Conservation (phyloP, 2,329 filamentous ascomycete genomes). For the Penicillium sp. region DNA sequence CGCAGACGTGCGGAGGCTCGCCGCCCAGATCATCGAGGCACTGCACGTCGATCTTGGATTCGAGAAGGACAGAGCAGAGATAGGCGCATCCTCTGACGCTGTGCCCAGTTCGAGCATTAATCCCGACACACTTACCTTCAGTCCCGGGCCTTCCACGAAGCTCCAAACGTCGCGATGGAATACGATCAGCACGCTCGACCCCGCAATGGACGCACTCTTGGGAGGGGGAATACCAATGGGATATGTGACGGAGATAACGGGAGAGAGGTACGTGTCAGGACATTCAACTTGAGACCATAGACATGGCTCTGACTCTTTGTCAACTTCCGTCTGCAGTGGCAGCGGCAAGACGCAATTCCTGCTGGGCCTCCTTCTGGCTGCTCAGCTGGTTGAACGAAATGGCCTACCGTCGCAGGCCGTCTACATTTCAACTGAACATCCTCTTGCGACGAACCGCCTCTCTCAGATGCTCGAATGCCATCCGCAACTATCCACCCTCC, state of each 20-base stretch:
- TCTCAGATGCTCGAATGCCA: slow-evolving; percentile 74
- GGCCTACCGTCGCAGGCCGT: slow-evolving; percentile 75
- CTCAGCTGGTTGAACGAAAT: slow-evolving; percentile 74
- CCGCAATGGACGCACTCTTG: slow-evolving; percentile 68
- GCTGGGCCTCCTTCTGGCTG: slow-evolving; percentile 77
- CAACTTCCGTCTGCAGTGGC: slow-evolving; percentile 56
- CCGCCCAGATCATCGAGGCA: slow-evolving; percentile 65
- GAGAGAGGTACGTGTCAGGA: slow-evolving; percentile 67
- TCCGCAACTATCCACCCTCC: slow-evolving; percentile 57
- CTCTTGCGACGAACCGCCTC: slow-evolving; percentile 79
- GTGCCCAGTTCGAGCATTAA: slow-evolving; percentile 28
- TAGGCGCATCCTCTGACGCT: slow-evolving; percentile 8
- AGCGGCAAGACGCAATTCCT: slow-evolving; percentile 95
- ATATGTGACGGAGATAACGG: slow-evolving; percentile 84
- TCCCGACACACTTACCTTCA: slow-evolving; percentile 18
- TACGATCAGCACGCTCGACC: slow-evolving; percentile 79
- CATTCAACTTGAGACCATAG: slow-evolving; percentile 10
- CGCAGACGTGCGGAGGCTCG: slow-evolving; percentile 74
- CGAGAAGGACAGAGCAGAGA: slow-evolving; percentile 18
- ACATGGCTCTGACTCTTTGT: slow-evolving; percentile 10
- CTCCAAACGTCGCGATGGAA: slow-evolving; percentile 48
- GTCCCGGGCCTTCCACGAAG: slow-evolving; percentile 30
- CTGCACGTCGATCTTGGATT: slow-evolving; percentile 66
- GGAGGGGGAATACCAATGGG: slow-evolving; percentile 79
- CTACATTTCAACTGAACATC: slow-evolving; percentile 91